Evolutionary conservation across 2,329 filamentous ascomycete genomes (phyloP).

Genomic region (Sporothrix humicola): DNA sequence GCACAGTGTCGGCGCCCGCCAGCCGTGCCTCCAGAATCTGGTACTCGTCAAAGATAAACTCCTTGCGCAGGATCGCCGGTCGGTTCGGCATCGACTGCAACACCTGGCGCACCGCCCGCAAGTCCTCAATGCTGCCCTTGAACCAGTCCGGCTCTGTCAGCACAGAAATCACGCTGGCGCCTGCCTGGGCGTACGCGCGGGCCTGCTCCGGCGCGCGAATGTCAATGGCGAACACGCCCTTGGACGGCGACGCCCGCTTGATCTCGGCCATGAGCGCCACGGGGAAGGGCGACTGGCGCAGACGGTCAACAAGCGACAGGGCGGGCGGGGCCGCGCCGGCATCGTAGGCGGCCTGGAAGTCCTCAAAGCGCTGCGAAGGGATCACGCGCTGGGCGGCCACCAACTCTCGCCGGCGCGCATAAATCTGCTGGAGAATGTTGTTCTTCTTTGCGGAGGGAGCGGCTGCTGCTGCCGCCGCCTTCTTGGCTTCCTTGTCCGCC

Average conservation of each 20-base stretch:
- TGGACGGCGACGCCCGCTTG: constrained; percentile 94
- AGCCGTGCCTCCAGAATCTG: constrained; percentile 94
- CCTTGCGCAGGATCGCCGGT: constrained; percentile 89
- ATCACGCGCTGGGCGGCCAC: constrained; percentile 83
- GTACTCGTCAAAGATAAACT: constrained; percentile 98
- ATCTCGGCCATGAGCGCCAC: constrained; percentile 97
- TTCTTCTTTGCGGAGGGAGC: constrained; percentile 62
- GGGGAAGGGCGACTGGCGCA: constrained; percentile 83
- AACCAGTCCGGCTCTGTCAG: constrained; percentile 99
- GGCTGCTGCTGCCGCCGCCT: constrained; percentile 38
- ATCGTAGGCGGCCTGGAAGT: constrained; percentile 86
- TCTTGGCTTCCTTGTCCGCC: constrained; percentile 39
- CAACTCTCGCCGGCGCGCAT: constrained; percentile 75
- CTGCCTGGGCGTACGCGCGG: constrained; percentile 87
- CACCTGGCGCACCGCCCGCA: constrained; percentile 84
- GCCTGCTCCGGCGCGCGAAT: constrained; percentile 90
- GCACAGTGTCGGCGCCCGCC: constrained; percentile 80
- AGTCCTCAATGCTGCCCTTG: constrained; percentile 94
- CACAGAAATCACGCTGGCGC: constrained; percentile 97
- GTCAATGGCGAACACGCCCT: constrained; percentile 87
- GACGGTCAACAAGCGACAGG: constrained; percentile 76
- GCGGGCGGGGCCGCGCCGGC: constrained; percentile 83
- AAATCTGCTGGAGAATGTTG: constrained; percentile 91
- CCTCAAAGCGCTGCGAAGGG: constrained; percentile 80
- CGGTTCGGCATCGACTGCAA: constrained; percentile 91